Evolutionary conservation across 2,329 filamentous ascomycete genomes (phyloP).

Genomic region (Paecilomyces dactylethromorphus): DNA sequence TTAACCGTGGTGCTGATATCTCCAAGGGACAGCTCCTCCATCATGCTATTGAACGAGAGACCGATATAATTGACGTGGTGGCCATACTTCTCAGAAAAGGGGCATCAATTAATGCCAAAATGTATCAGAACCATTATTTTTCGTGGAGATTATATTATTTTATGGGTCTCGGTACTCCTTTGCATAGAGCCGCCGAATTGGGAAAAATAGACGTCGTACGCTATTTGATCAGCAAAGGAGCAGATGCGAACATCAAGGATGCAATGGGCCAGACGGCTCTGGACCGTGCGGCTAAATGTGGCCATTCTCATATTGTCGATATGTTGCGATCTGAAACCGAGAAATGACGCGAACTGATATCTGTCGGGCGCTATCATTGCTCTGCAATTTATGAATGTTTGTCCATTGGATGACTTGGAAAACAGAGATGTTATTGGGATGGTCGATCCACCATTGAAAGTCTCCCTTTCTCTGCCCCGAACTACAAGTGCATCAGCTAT

Average conservation of each 20-base stretch:
- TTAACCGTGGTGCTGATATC: not conserved
- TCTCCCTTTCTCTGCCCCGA: too few species aligned
- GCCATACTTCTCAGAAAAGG: not conserved
- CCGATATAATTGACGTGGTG: not conserved
- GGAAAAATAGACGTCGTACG: not conserved
- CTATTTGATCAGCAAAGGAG: not conserved
- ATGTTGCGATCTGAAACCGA: not conserved
- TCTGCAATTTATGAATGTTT: too few species aligned
- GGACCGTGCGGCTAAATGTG: not conserved
- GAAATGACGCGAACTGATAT: not conserved
- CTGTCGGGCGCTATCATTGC: not conserved
- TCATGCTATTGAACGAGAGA: not conserved
- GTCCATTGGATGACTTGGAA: too few species aligned
- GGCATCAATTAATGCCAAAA: not conserved
- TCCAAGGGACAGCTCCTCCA: not conserved
- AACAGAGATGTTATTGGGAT: too few species aligned
- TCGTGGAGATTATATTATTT: not conserved
- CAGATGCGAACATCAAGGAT: not conserved
- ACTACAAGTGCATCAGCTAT: too few species aligned
- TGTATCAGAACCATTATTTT: not conserved
- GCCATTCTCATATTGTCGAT: not conserved
- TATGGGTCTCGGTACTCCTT: not conserved
- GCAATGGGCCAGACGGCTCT: not conserved
- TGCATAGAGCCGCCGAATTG: not conserved
- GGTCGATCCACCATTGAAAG: too few species aligned